Evolutionary conservation across 225 moss, liverwort and hornwort genomes (phyloP), one percentile per base, ranked within the genome.

Genomic region (Thuidium tamariscinum): DNA sequence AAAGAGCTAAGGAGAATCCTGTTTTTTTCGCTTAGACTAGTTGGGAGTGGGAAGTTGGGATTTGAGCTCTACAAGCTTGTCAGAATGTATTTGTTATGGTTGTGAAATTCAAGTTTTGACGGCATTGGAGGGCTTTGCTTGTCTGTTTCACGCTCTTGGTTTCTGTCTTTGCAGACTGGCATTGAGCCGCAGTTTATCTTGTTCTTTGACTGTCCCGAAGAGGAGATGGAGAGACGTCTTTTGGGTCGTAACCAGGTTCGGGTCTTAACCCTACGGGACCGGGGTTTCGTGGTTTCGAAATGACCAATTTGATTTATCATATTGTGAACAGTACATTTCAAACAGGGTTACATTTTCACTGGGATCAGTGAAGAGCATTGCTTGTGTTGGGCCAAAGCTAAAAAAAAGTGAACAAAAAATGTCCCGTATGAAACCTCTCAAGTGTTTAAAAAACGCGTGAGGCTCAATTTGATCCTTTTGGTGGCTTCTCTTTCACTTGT

Each of bases 181-280:
- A 91, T 98, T 64, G 84, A 91, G 69, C 97, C 96, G n/a, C 91
- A 94, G 85, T 98, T 98, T 68, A 92, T 98, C 86, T 89, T 98
- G 25, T 98, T 94, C 75, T 95, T 98, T 73, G 93, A 96, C 77
- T 98, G 97, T 84, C 94, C 95, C 64, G 93, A 95, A 81, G 92
- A 88, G 77, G 96, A 92, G 89, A 90, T 98, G 95, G 94, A 98
- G 90, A 94, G 73, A 87, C 98, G 98, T 81, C 87, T 98, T 68
- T 90, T 98, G 83, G 94, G 95, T 82, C 95, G 98, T 77, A 97
- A 97, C 82, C 93, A 98, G 96, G 97, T 95, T 60, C 69, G 67
- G 55, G 65, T 21, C 54, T 78, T 56, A 44, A 85, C 13, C 9
- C 22, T 42, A 30, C 4, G 55, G 34, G 67, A n/a, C 21, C 27